phyloP scores from a whole-genome alignment of 169 alveolate species.

The Toxoplasma gondii region DNA sequence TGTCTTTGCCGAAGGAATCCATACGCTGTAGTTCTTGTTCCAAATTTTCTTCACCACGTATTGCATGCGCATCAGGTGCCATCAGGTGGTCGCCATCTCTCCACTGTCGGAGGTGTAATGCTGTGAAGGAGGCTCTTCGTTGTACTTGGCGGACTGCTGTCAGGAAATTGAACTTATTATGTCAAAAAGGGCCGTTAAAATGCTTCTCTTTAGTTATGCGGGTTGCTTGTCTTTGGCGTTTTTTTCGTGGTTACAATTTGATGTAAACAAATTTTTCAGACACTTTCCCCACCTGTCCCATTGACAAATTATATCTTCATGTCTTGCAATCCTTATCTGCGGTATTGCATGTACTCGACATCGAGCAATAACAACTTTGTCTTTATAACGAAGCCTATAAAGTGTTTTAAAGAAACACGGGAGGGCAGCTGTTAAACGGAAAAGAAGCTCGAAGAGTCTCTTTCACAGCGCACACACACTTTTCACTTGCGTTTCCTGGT shows the following conservation, averaged over 20 bases:
- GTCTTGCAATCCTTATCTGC: not conserved
- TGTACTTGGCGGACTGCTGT: not conserved
- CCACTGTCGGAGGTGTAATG: not conserved
- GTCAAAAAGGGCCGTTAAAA: not conserved
- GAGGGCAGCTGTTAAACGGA: not conserved
- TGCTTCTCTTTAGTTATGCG: not conserved
- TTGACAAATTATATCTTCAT: not conserved
- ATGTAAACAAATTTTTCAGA: too few species aligned
- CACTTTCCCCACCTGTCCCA: not conserved
- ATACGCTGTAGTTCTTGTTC: too few species aligned
- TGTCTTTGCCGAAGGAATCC: too few species aligned
- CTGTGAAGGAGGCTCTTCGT: not conserved
- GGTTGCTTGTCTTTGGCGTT: not conserved
- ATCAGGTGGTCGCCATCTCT: not conserved
- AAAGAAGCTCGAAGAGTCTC: too few species aligned
- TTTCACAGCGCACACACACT: too few species aligned
- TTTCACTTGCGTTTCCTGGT: too few species aligned
- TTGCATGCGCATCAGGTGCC: not conserved
- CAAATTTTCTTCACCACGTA: too few species aligned
- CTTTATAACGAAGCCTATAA: not conserved
- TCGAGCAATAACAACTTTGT: not conserved
- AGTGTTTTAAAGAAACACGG: not conserved
- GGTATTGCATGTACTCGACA: not conserved
- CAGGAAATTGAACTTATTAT: not conserved
- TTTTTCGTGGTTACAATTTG: not conserved